A percentile compares a stretch with the other conserved stretches of the same genome.
Evolutionary conservation across 495 filamentous ascomycete species (phyloP).

Genomic region (Trichoderma virens): DNA sequence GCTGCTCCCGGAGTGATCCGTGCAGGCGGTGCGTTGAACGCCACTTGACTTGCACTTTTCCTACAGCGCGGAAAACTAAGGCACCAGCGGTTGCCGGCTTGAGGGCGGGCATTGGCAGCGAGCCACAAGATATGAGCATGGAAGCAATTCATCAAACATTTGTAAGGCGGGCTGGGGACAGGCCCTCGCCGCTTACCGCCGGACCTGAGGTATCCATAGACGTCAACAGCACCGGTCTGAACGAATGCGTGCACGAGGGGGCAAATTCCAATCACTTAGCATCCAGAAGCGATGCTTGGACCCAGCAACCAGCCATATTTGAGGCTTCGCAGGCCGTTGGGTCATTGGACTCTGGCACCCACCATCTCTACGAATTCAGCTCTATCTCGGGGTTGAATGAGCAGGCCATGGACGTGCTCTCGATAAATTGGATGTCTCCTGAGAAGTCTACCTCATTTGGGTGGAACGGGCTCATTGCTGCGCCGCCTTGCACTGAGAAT

Average conservation of each 20-base stretch:
- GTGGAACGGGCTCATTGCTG: background rate
- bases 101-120: background rate
- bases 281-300: background rate
- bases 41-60: background rate
- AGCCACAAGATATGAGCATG: background rate
- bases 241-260: background rate
- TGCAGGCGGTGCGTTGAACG: background rate
- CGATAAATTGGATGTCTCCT: slow-evolving; percentile 1
- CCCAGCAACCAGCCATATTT: background rate
- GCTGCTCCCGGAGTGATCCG: background rate
- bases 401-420: background rate
- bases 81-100: background rate
- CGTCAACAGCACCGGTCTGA: background rate
- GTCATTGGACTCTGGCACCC: background rate
- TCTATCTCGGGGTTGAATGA: background rate
- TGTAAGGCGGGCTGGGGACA: background rate
- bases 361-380: background rate
- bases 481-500: background rate
- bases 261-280: background rate
- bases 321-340: background rate
- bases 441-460: background rate
- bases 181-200: background rate
- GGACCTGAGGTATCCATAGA: background rate
- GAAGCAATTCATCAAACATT: background rate
- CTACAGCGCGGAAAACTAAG: background rate